Conservation (phyloP, 2,329 filamentous ascomycete species). For the Penicillium palitans region DNA sequence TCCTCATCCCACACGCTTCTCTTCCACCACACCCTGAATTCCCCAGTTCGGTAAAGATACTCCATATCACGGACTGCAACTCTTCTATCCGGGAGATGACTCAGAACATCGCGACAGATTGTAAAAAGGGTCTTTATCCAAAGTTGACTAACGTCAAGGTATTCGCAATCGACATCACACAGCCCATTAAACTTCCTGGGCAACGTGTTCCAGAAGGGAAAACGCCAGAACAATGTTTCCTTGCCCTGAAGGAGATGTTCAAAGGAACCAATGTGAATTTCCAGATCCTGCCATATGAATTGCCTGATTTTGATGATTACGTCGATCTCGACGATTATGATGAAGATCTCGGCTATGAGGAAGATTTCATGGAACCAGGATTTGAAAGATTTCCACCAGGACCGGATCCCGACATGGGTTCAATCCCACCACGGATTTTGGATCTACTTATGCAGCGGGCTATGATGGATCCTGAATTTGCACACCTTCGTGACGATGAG, state of each 20-base stretch:
- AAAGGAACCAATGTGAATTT: conserved; percentile 21
- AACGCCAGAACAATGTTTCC: conserved; percentile 19
- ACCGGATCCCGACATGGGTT: neutral
- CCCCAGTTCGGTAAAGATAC: conserved; percentile 14
- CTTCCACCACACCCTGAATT: conserved; percentile 27
- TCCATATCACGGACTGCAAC: conserved; percentile 26
- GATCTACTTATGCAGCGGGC: conserved; percentile 8
- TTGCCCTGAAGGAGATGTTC: conserved; percentile 18
- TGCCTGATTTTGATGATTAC: conserved; percentile 2
- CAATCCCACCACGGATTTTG: neutral
- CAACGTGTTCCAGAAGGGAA: conserved; percentile 18
- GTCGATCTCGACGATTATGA: neutral
- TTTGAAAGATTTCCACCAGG: neutral
- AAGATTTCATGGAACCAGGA: neutral
- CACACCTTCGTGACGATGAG: neutral
- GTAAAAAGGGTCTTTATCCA: conserved; percentile 22
- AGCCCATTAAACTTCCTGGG: conserved; percentile 15
- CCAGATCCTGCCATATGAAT: conserved; percentile 12
- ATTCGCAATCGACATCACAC: conserved; percentile 20
- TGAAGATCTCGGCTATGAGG: neutral
- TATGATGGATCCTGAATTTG: conserved; percentile 12
- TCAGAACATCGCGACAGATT: conserved; percentile 22
- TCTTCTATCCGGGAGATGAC: conserved; percentile 20
- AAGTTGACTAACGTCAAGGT: conserved; percentile 17
- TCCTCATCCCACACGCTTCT: conserved; percentile 20